Base-by-base conservation (phyloP, 495 filamentous ascomycete genomes). In the Penicilliopsis zonata region DNA sequence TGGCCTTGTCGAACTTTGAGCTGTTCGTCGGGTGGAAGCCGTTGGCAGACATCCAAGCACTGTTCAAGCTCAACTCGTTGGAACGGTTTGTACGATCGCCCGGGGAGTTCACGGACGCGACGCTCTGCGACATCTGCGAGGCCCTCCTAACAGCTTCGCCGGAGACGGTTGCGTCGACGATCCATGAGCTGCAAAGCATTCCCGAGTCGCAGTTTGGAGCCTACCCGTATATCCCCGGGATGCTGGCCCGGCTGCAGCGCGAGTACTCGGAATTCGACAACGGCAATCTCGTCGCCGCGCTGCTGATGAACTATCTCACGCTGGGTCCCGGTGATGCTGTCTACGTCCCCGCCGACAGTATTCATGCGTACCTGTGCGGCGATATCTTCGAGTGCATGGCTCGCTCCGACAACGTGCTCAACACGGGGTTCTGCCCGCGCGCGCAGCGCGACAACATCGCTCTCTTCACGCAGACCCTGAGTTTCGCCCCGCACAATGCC, bases 331-430 rank as follows among this genome's bases (percentile, higher is more conserved):
- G 80, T 9, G 72, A 86, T 24, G 67, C 76, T 2, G 66, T 88
- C 27, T 82, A 69, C 46, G 78, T 88, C 16, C 82, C 82, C 1
- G 78, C 78, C 9, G 79, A 87, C 40, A 80, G 77, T 12, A 81
- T 86, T 33, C 80, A 87, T 43, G 81, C 81, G 1, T 86, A 86
- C 47, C 52, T 87, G 2, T 68, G 69, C 27, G 84, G 84, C 0
- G 78, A 86, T 50, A 83, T 87, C 29, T 72, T 90, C 35, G 81
- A 87, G 49, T 86, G 82, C 57, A 87, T 90, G 82, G 82, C 81
- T 2, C 73, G 82, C 13, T 78, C 70, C 19, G 78, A 87, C 54
- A 85, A 87, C 33, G 80, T 88, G 15, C 61, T 86, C 9, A 82
- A 80, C 38, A 70, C 69, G 3, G 80, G 82, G 0, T 83, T 86